Evolutionary conservation across 1,284 basidiomycete genomes (phyloP), one percentile per base, ranked within the genome.

Genomic region (Ceratobasidium sp.): DNA sequence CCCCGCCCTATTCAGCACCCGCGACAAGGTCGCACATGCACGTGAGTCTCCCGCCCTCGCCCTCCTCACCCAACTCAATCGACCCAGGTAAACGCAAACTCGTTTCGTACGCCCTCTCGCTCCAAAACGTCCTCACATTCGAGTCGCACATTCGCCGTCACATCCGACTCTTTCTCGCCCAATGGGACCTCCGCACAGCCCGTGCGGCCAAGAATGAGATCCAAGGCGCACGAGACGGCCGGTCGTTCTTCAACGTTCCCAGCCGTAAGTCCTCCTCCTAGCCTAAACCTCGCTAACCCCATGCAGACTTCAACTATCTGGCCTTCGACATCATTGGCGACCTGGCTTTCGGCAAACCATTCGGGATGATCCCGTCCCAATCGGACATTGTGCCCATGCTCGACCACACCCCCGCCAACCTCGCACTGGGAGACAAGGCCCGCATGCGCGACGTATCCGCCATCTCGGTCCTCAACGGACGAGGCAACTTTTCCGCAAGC

Each of bases 401-500:
- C 32, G 52, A 54, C n/a, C 29, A 54, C 52, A 54, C 27, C 27
- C 52, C 45, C 13, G 29, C 10, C 7, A 47, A 47, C n/a, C 45
- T 47, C 45, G 45, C 45, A 20, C 22, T 47, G 45, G 50, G 29
- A 8, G 52, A 54, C 25, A 54, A 54, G n/a, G 45, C 12, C 31
- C 10, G 25, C 17, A 50, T 31, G 47, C 53, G 42, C 49, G 81
- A 88, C 75, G 87, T 94, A 64, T 90, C 92, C 2, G 94, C 93
- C 13, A 88, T 96, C 53, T 81, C 90, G 76, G 93, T 95, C 72
- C 84, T 97, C 69, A 96, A 96, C 78, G 90, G 90, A 69, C 90
- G 94, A 22, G 94, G 94, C 68, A 93, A 95, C 77, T 95, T 85
- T 78, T 91, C 90, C 1, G 91, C 92, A 52, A 88, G 92, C 0